Base-by-base conservation (phyloP, 192 early-diverging fungal genomes). In the Podila epicladia region DNA sequence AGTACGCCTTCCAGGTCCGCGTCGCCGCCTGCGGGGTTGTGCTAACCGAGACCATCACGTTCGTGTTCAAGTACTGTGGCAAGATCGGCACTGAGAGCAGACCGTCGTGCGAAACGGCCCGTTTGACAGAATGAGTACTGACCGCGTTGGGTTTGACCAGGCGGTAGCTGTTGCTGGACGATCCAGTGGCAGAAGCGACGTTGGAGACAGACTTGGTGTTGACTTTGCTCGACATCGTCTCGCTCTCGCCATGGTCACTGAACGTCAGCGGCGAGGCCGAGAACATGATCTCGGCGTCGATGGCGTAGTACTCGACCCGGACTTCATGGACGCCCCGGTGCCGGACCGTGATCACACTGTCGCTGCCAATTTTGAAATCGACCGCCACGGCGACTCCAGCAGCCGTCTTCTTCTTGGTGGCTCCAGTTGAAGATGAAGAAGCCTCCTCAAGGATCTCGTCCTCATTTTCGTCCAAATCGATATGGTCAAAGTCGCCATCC, bases 251-350 rank as follows among this genome's bases (percentile, higher is more conserved):
- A 1, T 85, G 77, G 2, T 84, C 83, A n/a, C 83, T 75, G 60
- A 84, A 84, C 17, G 77, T 78, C 45, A 88, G 83, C 9, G 87
- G 85, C 13, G 74, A 82, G 33, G 62, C 70, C 0, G 87, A 88
- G 63, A 88, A 88, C 72, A 86, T 85, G 19, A 82, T 77, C 67
- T 88, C 87, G 19, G 83, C 77, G 55, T 88, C 83, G 20, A 86
- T 85, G 5, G 65, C 76, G 45, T 88, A 88, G 29, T 82, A 86
- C 31, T 76, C 68, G 7, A 88, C 64, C 28, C 73, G 67, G 17
- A 86, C 55, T 3, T 79, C 64, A 0, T 69, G 53, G 4, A 85
- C 67, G 9, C 86, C 86, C 3, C 73, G 61, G 61, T 82, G 82
- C 15, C 67, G 72, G 15, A 88, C 69, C n/a, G 62, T 55, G 22